Conservation (phyloP, 2,329 filamentous ascomycete species). For the Huntiella bhutanensis region DNA sequence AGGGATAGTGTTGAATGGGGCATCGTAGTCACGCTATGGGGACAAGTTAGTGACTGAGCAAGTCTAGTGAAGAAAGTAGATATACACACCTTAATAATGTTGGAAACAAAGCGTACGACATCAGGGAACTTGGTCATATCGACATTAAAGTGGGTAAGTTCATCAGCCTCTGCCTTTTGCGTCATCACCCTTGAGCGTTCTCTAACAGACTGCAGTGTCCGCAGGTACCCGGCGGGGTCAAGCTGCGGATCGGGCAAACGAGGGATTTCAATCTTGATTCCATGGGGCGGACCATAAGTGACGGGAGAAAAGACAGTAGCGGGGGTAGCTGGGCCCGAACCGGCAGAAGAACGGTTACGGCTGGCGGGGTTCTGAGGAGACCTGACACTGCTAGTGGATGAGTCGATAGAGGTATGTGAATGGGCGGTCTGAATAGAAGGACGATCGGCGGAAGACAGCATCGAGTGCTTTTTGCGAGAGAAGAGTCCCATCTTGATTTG, state of each 20-base stretch:
- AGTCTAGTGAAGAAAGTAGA: background rate
- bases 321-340: slow-evolving; percentile 31
- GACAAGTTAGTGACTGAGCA: background rate
- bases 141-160: slow-evolving; percentile 72
- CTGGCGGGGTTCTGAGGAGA: slow-evolving; percentile 20
- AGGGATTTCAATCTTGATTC: slow-evolving; percentile 59
- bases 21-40: slow-evolving; percentile 33
- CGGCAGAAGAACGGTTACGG: slow-evolving; percentile 31
- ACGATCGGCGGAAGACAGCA: slow-evolving; percentile 12
- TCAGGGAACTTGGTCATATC: slow-evolving; percentile 70
- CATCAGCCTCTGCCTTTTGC: slow-evolving; percentile 57
- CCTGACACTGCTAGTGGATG: slow-evolving; percentile 29
- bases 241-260: slow-evolving; percentile 70
- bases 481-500: slow-evolving; percentile 11
- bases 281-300: slow-evolving; percentile 14
- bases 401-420: slow-evolving; percentile 33
- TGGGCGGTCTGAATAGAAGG: slow-evolving; percentile 25
- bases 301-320: slow-evolving; percentile 31
- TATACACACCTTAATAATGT: slow-evolving; percentile 72
- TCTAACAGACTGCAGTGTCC: slow-evolving; percentile 73
- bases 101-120: slow-evolving; percentile 72
- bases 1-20: slow-evolving; percentile 47
- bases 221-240: slow-evolving; percentile 77
- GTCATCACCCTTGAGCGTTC: slow-evolving; percentile 58
- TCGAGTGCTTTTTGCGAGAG: slow-evolving; percentile 10